Evolutionary conservation across 805 yeast genomes (phyloP).

Genomic region (Isabelozyma rhagii): DNA sequence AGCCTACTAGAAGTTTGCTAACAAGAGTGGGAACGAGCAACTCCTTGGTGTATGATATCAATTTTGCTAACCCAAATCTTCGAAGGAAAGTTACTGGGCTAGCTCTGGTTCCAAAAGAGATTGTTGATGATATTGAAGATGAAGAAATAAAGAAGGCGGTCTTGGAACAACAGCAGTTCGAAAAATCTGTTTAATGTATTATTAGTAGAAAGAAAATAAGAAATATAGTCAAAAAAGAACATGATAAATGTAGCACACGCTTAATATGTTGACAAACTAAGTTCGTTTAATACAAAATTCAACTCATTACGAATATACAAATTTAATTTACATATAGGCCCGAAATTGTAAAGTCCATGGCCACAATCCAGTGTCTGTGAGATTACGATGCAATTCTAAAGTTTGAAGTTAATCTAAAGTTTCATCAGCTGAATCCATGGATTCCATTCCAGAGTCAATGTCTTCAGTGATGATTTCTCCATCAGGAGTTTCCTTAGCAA

Average conservation of each 20-base stretch:
- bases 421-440: neutral
- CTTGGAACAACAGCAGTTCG: constrained; percentile 54
- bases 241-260: too few species aligned
- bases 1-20: constrained; percentile 51
- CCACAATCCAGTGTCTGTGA: neutral
- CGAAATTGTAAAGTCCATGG: too few species aligned
- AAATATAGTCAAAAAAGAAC: too few species aligned
- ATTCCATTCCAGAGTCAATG: neutral
- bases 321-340: too few species aligned
- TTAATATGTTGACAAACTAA: too few species aligned
- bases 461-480: neutral
- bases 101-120: constrained; percentile 50
- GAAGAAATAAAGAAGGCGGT: constrained; percentile 61
- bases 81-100: constrained; percentile 63
- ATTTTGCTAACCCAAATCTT: constrained; percentile 41
- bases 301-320: too few species aligned
- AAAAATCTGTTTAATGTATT: constrained; percentile 20
- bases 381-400: neutral
- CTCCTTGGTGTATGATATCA: constrained; percentile 46
- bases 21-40: constrained; percentile 23
- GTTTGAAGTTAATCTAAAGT: neutral
- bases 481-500: constrained; percentile 10
- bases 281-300: too few species aligned
- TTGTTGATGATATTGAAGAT: constrained; percentile 54
- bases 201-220: neutral